Evolutionary conservation across 2,329 filamentous ascomycete species (phyloP).

Genomic region (Furcasterigmium furcatum): DNA sequence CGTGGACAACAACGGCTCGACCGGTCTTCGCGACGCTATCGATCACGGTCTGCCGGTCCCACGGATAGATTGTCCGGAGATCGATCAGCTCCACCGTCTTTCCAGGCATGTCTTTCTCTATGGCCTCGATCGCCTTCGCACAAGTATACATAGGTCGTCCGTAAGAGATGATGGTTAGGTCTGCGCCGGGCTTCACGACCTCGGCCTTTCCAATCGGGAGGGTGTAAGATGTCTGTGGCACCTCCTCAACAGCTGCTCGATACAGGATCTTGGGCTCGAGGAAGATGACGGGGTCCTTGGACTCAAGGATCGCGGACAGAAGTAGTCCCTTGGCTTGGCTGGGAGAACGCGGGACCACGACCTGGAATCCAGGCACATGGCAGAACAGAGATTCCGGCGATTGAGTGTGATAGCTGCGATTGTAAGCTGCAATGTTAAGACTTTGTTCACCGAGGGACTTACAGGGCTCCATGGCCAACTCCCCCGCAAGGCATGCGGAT

Average conservation of each 20-base stretch:
- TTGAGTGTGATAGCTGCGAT: slow-evolving; percentile 91
- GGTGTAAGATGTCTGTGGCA: slow-evolving; percentile 75
- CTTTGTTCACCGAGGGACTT: too few species aligned
- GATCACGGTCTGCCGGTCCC: slow-evolving; percentile 80
- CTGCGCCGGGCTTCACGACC: slow-evolving; percentile 72
- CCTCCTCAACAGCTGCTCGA: slow-evolving; percentile 86
- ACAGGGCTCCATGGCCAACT: slow-evolving; percentile 83
- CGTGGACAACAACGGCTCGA: slow-evolving; percentile 82
- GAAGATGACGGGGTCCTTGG: slow-evolving; percentile 86
- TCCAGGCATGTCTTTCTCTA: slow-evolving; percentile 72
- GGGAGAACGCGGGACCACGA: slow-evolving; percentile 83
- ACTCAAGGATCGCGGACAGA: slow-evolving; percentile 69
- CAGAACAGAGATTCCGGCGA: slow-evolving; percentile 86
- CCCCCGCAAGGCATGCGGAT: slow-evolving; percentile 88
- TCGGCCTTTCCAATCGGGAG: slow-evolving; percentile 85
- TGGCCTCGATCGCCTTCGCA: slow-evolving; percentile 69
- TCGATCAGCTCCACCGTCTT: slow-evolving; percentile 84
- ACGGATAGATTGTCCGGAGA: slow-evolving; percentile 83
- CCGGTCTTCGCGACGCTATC: slow-evolving; percentile 85
- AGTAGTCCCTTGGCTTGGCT: slow-evolving; percentile 85
- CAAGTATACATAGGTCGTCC: slow-evolving; percentile 88
- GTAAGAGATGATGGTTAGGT: slow-evolving; percentile 84
- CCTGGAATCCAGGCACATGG: slow-evolving; percentile 80
- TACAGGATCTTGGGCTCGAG: slow-evolving; percentile 95
- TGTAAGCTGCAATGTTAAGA: too few species aligned